Evolutionary conservation across 2,329 filamentous ascomycete species (phyloP).

Genomic region (Epichloe sp.): DNA sequence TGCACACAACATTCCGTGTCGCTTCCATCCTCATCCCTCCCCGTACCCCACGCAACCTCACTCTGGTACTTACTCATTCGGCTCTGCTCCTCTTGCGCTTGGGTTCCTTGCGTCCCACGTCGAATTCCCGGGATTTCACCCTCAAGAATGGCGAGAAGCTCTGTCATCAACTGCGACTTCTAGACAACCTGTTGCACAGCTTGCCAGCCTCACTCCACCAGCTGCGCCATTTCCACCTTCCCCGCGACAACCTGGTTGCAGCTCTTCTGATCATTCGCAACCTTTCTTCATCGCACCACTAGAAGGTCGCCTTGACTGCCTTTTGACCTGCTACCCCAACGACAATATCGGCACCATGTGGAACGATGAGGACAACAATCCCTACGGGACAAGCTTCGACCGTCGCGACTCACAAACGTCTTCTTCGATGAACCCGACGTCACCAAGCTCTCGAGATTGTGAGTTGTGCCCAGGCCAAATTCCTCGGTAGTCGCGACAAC

Average conservation of each 20-base stretch:
- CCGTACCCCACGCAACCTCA: background rate
- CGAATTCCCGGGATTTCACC: background rate
- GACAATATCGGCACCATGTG: conserved; percentile 49
- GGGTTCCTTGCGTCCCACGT: background rate
- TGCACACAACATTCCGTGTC: background rate
- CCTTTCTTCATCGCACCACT: background rate
- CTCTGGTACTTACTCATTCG: background rate
- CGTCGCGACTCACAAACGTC: conserved; percentile 69
- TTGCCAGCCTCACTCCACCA: conserved; percentile 1
- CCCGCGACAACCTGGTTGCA: conserved; percentile 1
- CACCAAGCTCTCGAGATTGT: conserved; percentile 45
- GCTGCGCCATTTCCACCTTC: conserved; percentile 3
- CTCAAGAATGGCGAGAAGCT: conserved; percentile 12
- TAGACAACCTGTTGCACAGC: conserved; percentile 4
- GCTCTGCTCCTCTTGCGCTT: background rate
- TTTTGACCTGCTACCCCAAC: background rate
- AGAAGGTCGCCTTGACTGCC: background rate
- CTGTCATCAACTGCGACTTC: conserved; percentile 6
- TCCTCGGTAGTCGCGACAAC: background rate
- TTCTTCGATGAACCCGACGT: conserved; percentile 50
- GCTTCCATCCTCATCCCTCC: background rate
- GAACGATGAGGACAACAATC: conserved; percentile 98
- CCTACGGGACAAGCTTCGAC: conserved; percentile 83
- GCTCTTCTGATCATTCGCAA: background rate
- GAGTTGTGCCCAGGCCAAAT: conserved; percentile 22